Evolutionary conservation across 768 basidiomycete genomes (phyloP).

Genomic region (Dentipellis sp.): DNA sequence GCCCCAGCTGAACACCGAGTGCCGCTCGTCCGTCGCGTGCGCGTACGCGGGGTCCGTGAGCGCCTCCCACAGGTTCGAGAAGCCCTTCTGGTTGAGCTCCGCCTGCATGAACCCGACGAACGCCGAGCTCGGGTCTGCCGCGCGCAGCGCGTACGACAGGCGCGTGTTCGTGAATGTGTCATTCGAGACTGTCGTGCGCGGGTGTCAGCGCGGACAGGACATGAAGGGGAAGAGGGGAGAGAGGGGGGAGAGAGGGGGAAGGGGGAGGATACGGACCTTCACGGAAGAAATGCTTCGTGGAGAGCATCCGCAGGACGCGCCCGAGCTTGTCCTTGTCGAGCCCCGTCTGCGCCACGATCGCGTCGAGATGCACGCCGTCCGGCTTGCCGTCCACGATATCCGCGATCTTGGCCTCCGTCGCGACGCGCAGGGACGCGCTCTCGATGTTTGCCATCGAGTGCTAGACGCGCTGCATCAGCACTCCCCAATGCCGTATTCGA

Average conservation of each 20-base stretch:
- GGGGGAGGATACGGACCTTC: conserved; percentile 22
- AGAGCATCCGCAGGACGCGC: conserved; percentile 30
- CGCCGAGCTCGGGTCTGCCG: conserved; percentile 7
- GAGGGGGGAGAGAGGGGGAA: too few relatives aligned
- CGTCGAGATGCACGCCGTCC: conserved; percentile 26
- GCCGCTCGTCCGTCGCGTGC: neutral
- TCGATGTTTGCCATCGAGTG: neutral
- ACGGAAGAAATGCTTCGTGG: conserved; percentile 31
- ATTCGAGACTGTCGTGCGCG: conserved; percentile 19
- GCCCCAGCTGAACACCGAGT: neutral
- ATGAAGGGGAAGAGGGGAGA: too few relatives aligned
- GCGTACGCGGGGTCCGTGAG: neutral
- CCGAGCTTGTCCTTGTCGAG: conserved; percentile 28
- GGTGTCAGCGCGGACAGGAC: too few relatives aligned
- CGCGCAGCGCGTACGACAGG: conserved; percentile 21
- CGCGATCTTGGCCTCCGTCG: conserved; percentile 25
- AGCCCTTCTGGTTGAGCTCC: neutral
- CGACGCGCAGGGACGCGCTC: conserved; percentile 26
- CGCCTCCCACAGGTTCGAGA: neutral
- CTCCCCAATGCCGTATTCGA: neutral
- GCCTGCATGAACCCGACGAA: neutral
- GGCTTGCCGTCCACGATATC: conserved; percentile 29
- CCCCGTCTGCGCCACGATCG: conserved; percentile 22
- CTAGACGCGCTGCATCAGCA: conserved; percentile 2
- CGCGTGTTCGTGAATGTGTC: conserved; percentile 27